phyloP scores from a whole-genome alignment of 1,284 basidiomycete species.

The Ceratobasidium sp. region DNA sequence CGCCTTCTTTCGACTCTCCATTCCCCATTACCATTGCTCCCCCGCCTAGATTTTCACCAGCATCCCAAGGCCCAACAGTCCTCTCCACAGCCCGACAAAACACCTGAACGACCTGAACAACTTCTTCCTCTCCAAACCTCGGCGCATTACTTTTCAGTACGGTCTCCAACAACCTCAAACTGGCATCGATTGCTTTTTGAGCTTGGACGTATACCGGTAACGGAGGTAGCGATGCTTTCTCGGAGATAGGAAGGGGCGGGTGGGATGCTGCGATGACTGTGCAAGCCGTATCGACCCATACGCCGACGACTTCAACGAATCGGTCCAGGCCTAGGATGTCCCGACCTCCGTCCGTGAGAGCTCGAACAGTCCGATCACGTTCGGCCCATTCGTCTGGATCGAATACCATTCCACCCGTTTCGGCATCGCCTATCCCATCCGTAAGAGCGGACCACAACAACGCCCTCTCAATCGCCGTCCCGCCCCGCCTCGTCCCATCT shows the following conservation, averaged over 20 bases:
- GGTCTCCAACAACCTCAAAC: slow-evolving; percentile 19
- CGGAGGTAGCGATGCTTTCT: background rate
- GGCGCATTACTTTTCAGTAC: slow-evolving; percentile 29
- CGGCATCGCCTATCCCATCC: background rate
- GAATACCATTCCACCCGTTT: background rate
- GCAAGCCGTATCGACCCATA: background rate
- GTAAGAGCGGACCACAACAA: slow-evolving; percentile 23
- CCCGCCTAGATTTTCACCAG: no score
- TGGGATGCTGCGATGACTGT: slow-evolving; percentile 4
- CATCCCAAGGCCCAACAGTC: slow-evolving; percentile 20
- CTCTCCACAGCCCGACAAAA: slow-evolving; percentile 33
- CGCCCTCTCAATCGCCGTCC: slow-evolving; percentile 2
- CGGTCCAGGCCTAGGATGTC: background rate
- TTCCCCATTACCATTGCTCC: background rate
- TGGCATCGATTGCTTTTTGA: slow-evolving; percentile 38
- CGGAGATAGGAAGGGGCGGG: no score
- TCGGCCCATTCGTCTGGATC: slow-evolving; percentile 35
- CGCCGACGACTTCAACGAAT: slow-evolving; percentile 1
- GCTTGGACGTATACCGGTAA: slow-evolving; percentile 18
- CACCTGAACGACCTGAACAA: slow-evolving; percentile 6
- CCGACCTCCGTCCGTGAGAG: slow-evolving; percentile 21
- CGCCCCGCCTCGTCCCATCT: background rate
- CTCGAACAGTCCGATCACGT: slow-evolving; percentile 29
- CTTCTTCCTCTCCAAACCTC: slow-evolving; percentile 27
- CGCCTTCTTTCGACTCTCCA: background rate